Base-by-base conservation (phyloP, 257 asterid genomes). In the Solanum sparsipilum region DNA sequence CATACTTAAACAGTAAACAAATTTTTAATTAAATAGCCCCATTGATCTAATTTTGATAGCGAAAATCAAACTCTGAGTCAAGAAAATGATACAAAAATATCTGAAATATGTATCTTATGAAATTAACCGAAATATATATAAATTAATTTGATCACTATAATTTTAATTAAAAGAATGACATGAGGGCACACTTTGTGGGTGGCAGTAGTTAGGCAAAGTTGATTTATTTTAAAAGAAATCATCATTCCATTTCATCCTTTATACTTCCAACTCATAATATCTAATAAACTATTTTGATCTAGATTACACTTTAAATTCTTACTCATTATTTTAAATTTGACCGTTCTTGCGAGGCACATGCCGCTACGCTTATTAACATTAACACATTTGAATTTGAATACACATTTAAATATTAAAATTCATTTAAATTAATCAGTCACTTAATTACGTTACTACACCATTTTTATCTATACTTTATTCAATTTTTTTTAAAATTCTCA, bases 121-220 rank as follows among this genome's bases (percentile, higher is more conserved):
- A 32, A 72, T 32, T 72, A 72, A 15, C 31, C 0, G 1, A 18
- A 32, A 31, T 16, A 16, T 0, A 4, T 3, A 0, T 0, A 29
- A 71, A 15, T 4, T 70, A 5, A 0, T 9, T 32, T 0, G 0
- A 32, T 0, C 13, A 32, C 1, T 2, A 2, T 18, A 72, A 8
- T 32, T 72, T 32, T 32, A 16, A 13, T 25, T 25, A 8, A 18
- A 36, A 74, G 31, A 21, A 39, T 29, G 52, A 38, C 65, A 21
- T 5, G 60, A 41, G 36, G 4, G 29, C 36, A 27, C 23, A 27
- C n/a, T 88, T 71, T 72, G 34, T 38, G 35, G 31, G 68, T 39
- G 86, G 27, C 35, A 74, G 72, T 86, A 87, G 94, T 90, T 92
- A 93, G 93, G 90, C 83, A 88, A 88, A 85, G 86, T 75, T 29